A percentile compares a stretch with the other conserved stretches of the same genome.
Evolutionary conservation across 805 yeast species (phyloP).

Genomic region (Suhomyces prunicola): DNA sequence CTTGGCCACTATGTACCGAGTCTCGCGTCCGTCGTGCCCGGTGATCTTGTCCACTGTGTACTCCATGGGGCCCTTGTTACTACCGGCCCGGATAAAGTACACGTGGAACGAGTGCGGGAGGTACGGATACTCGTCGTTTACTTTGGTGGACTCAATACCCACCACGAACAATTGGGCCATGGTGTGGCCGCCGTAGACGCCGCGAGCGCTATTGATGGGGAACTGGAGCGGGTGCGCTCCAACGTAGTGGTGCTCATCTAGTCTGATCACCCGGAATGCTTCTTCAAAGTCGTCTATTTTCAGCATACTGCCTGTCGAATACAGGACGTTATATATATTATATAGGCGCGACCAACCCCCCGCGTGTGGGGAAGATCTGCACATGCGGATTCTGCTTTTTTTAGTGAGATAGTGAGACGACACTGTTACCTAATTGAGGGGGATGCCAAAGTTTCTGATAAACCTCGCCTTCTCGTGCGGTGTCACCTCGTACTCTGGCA

Average conservation of each 20-base stretch:
- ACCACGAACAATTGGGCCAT: constrained; percentile 66
- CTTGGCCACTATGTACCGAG: constrained; percentile 51
- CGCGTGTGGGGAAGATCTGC: background rate
- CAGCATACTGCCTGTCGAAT: background rate
- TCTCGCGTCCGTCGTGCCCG: constrained; percentile 51
- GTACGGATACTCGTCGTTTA: constrained; percentile 5
- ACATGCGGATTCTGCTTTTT: too few relatives aligned
- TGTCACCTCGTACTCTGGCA: background rate
- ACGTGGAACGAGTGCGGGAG: constrained; percentile 64
- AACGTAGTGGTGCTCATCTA: constrained; percentile 24
- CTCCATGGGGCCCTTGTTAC: constrained; percentile 40
- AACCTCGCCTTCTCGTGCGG: background rate
- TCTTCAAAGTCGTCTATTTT: constrained; percentile 25
- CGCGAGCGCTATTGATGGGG: constrained; percentile 50
- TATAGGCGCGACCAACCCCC: background rate
- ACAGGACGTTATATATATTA: background rate
- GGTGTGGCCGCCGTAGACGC: constrained; percentile 69
- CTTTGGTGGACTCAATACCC: constrained; percentile 45
- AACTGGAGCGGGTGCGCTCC: constrained; percentile 34
- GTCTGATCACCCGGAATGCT: constrained; percentile 25
- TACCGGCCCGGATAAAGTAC: constrained; percentile 57
- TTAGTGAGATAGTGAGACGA: too few relatives aligned
- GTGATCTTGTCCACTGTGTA: constrained; percentile 54
- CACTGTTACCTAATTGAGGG: too few relatives aligned
- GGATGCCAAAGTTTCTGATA: background rate